These are phyloP conservation scores for Nitzschia palea DNA, from an alignment of 108 stramenopile genomes.

Conservation along the genomic window DNA sequence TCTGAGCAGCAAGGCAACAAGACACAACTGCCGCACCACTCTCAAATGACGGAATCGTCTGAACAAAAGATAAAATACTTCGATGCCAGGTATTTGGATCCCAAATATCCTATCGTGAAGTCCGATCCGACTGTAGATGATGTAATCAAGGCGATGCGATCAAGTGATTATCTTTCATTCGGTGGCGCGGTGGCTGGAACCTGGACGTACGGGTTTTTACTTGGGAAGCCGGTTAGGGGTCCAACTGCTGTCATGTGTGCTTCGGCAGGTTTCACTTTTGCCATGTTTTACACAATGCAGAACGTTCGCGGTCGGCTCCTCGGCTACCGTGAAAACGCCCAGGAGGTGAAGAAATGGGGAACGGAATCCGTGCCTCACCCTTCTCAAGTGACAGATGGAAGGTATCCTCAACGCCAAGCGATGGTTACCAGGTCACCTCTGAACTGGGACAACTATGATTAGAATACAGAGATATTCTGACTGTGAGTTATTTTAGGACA, in stretches of 20 bases:
- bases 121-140: constrained; percentile 76
- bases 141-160: constrained; percentile 64
- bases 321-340: constrained; percentile 75
- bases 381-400: constrained; percentile 12
- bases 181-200: constrained; percentile 53
- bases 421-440: constrained; percentile 21
- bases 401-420: constrained; percentile 34
- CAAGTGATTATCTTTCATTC: constrained; percentile 54
- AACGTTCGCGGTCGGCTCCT: constrained; percentile 64
- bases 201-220: constrained; percentile 77
- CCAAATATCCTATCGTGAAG: constrained; percentile 80
- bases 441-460: constrained; percentile 49
- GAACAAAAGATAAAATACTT: constrained; percentile 30
- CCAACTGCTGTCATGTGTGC: constrained; percentile 73
- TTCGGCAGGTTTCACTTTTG: constrained; percentile 77
- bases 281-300: constrained; percentile 66
- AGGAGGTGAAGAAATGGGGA: constrained; percentile 71
- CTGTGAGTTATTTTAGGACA: no score
- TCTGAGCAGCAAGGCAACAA: no score
- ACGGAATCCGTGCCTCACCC: constrained; percentile 14
- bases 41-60: constrained; percentile 27
- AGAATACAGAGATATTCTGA: constrained; percentile 1
- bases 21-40: no score
- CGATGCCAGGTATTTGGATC: constrained; percentile 46
- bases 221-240: constrained; percentile 78